phyloP scores from a whole-genome alignment of 1,139 yeast species.

The Hanseniaspora gamundiae region DNA sequence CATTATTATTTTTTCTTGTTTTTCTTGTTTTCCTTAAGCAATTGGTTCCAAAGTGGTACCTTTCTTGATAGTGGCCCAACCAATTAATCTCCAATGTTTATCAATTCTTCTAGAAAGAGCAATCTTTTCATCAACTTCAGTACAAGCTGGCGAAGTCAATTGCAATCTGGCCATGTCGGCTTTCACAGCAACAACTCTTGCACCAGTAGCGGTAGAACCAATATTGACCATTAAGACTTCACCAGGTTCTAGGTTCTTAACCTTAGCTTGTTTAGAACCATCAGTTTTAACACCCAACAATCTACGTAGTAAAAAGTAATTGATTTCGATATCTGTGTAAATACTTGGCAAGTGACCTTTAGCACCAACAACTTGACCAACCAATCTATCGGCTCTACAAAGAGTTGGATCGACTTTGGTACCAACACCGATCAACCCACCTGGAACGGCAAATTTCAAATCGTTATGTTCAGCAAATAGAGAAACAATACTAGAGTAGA shows the following conservation, averaged over 20 bases:
- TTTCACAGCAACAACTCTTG: constrained; percentile 93
- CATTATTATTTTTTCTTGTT: too few relatives aligned
- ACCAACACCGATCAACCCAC: constrained; percentile 99
- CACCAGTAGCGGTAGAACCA: constrained; percentile 99
- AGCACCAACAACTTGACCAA: constrained; percentile 98
- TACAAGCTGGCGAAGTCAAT: constrained; percentile 96
- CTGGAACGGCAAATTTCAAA: constrained; percentile 97
- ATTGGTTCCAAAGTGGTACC: constrained; percentile 79
- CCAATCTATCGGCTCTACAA: constrained; percentile 98
- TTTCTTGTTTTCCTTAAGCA: constrained; percentile 20
- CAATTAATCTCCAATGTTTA: constrained; percentile 99
- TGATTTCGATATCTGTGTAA: constrained; percentile 93
- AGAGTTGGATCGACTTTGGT: constrained; percentile 97
- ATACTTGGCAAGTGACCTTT: constrained; percentile 92
- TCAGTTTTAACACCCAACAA: constrained; percentile 97
- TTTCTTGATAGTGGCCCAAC: constrained; percentile 98
- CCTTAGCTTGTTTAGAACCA: constrained; percentile 95
- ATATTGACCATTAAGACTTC: constrained; percentile 98
- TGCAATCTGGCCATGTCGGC: constrained; percentile 99
- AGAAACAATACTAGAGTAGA: constrained; percentile 85
- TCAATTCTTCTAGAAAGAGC: constrained; percentile 98
- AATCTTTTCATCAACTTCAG: constrained; percentile 94
- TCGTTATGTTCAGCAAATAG: constrained; percentile 96
- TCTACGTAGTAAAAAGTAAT: constrained; percentile 92
- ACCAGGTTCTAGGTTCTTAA: constrained; percentile 83